Evolutionary conservation across 2,329 filamentous ascomycete species (phyloP), one percentile per base, ranked within the genome.

Genomic region (Trichoderma gracile): DNA sequence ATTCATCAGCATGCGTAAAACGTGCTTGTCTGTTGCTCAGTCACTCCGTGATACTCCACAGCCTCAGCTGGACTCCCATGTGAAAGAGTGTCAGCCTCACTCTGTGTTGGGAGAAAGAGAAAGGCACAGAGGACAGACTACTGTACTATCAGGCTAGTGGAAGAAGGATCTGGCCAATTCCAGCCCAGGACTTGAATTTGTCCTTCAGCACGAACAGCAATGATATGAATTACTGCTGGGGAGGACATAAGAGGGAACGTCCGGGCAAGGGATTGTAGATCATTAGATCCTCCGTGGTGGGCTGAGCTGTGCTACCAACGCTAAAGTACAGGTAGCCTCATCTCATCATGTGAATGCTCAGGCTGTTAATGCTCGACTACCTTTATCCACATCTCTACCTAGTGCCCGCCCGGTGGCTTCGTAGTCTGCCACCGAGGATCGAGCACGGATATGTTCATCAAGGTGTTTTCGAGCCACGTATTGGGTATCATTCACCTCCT

Each of bases 261-360:
- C 17, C 40, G 38, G 49, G 46, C 58, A 45, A 62, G 40, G n/a
- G 40, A 62, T 15, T 17, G 58, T 62, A 38, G 58, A 62, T 62
- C 58, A 54, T 62, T 54, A 38, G 40, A 30, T 40, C 40, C 15
- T 23, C 25, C 49, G 47, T 54, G 58, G 45, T 38, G n/a, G 17
- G 43, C 42, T 52, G 43, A 52, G 47, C 57, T 43, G 33, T 27
- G 17, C 23, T 55, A 42, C 30, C 10, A 55, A 40, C 15, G 33
- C 33, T 55, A 55, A 38, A 14, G 1, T 23, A 23, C 23, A 17
- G 42, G 52, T 27, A 23, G 45, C 45, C n/a, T 47, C 45, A 60
- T 60, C 57, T 45, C 38, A 52, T 52, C 23, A 49, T 50, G 56
- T 59, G 56, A 46, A 27, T 43, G 49, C 40, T 40, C 21, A 50